Conservation (phyloP, 1,284 basidiomycete genomes). For the Singerocomus inundabilis region DNA sequence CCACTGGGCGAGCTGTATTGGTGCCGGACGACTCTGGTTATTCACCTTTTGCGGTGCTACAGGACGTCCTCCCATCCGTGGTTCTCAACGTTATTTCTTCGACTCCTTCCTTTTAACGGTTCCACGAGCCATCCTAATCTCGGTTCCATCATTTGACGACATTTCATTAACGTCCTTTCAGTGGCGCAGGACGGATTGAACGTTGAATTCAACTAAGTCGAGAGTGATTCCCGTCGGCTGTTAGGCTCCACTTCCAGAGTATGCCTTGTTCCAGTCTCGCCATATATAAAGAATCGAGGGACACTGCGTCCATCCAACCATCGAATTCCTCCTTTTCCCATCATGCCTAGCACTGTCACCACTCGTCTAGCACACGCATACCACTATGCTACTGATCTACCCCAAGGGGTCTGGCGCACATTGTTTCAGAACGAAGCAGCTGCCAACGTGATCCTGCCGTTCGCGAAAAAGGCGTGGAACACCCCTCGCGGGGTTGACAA, state of each 20-base stretch:
- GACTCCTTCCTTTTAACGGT: background rate
- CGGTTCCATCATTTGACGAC: background rate
- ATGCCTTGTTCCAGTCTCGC: background rate
- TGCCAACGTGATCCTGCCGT: conserved; percentile 58
- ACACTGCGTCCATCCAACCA: background rate
- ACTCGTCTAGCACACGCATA: background rate
- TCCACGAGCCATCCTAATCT: background rate
- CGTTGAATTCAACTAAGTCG: background rate
- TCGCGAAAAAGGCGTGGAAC: conserved; percentile 30
- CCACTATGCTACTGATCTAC: background rate
- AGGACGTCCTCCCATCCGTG: conserved; percentile 11
- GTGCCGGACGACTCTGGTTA: background rate
- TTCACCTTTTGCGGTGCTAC: conserved; percentile 11
- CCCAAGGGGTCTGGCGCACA: conserved; percentile 8
- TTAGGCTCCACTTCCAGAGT: background rate
- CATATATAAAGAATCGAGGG: conserved; percentile 8
- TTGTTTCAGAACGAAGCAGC: conserved; percentile 40
- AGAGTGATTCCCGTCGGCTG: background rate
- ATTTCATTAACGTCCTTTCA: background rate
- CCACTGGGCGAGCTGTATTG: conserved; percentile 3
- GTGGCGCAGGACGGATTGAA: conserved; percentile 13
- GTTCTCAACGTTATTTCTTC: background rate
- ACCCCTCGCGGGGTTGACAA: conserved; percentile 23
- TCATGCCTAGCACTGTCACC: conserved; percentile 10
- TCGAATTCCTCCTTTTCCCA: background rate